Evolutionary conservation across 768 basidiomycete species (phyloP), one percentile per base, ranked within the genome.

Genomic region (Pulveroboletus frians): DNA sequence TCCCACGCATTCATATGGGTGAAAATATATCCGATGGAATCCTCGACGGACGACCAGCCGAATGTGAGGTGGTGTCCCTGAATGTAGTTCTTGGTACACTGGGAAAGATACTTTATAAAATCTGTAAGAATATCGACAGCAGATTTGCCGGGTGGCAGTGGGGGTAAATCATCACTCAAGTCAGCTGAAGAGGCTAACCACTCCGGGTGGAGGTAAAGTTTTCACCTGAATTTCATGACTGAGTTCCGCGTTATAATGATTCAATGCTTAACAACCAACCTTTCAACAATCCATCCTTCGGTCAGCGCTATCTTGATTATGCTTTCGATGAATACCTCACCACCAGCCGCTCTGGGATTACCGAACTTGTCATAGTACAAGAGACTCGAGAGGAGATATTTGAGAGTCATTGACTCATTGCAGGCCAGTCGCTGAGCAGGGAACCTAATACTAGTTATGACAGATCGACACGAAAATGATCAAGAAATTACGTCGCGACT

Each of bases 291-390:
- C 50, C 52, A 53, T 1, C 27, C 49, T 3, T 52, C 37, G 0
- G 27, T 9, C 9, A 40, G 18, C 0, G 29, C 32, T 3, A 5
- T 9, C 9, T 50, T 49, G 6, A 23, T 21, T 5, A 14, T 18
- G 17, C 27, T 8, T 26, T n/a, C 10, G 7, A 11, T 13, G 5
- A 29, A 27, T 5, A n/a, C 40, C 17, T 41, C 10, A 11, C 11
- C n/a, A 6, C 40, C 40, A 9, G 17, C 34, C 5, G 74, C 75
- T 27, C 53, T 62, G 9, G 70, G 56, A 1, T 45, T 43, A 0
- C 34, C 34, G 8, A 73, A 47, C 11, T 52, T 31, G 54, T 75
- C 73, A 43, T 77, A 77, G 48, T 72, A 73, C 5, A 76, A 54
- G 29, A 76, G 56, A 1, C n/a, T n/a, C n/a, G n/a, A n/a, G 23